Percentiles rank a stretch among this genome's conserved stretches.
Conservation (phyloP, 129 eudicot genomes). For the Dittrichia graveolens region DNA sequence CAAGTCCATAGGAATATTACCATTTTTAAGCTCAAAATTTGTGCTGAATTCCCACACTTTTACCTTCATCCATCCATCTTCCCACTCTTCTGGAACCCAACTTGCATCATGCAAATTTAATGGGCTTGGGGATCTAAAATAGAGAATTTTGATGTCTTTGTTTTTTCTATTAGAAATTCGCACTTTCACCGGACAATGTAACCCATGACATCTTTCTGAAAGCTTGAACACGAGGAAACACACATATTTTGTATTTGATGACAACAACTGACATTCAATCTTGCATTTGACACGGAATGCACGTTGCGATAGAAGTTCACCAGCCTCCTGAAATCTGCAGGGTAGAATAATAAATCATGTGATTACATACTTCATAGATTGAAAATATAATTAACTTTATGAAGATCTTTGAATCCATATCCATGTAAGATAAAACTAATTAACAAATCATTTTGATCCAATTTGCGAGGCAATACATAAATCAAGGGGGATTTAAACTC, state of each 20-base stretch:
- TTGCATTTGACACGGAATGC: slow-evolving; percentile 3
- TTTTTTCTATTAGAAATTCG: background rate
- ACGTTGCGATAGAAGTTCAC: background rate
- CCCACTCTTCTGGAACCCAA: background rate
- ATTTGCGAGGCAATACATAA: no score
- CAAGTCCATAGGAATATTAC: background rate
- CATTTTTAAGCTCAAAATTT: background rate
- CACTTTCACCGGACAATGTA: slow-evolving; percentile 8
- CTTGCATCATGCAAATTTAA: background rate
- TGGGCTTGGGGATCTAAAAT: slow-evolving; percentile 3
- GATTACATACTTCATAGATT: background rate
- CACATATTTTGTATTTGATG: background rate
- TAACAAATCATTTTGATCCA: no score
- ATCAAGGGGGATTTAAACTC: no score
- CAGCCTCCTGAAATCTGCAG: slow-evolving; percentile 4
- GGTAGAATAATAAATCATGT: background rate
- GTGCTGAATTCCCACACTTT: slow-evolving; percentile 10
- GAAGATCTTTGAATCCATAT: background rate
- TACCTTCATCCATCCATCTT: slow-evolving; percentile 26
- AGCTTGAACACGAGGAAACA: slow-evolving; percentile 17
- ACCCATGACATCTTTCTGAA: slow-evolving; percentile 8
- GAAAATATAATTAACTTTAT: background rate
- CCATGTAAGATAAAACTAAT: no score
- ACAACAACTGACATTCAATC: background rate
- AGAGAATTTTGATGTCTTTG: background rate